Base-by-base conservation (phyloP, 345 rosid species). In the Murraya paniculata region DNA sequence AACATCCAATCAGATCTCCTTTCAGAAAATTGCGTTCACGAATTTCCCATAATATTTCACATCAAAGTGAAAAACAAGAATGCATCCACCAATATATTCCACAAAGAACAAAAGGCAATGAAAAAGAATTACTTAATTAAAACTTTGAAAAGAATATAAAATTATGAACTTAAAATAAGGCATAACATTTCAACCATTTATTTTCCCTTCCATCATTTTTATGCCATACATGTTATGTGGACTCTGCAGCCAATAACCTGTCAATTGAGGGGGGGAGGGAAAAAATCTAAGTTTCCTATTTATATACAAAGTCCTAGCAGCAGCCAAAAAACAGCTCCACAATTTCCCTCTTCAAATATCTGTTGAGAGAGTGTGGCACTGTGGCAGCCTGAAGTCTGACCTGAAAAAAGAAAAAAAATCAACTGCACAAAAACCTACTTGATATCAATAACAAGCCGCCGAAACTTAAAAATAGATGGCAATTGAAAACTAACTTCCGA, bases 241-340 rank as follows among this genome's bases (percentile, higher is more conserved):
- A 53, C 57, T 53, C 57, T 53, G 57, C 35, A 24, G 73, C 73
- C 74, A 78, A 69, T 66, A 79, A 77, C 74, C 64, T 53, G 68
- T 65, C 58, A 71, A 53, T 64, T 36, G 24, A 5, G 4, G 35
- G 4, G 35, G 4, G 35, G 35, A 33, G 69, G 65, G 22, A 55
- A 77, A 65, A 59, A 68, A 16, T 48, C 73, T 69, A 78, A 73
- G 74, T 58, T 73, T 79, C 76, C 89, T 87, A 87, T 79, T 73
- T 86, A 86, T 86, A 58, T 87, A 87, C 90, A 87, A 74, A 64
- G 64, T 60, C 59, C 77, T 75, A 72, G 85, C 85, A 72, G 85
- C 85, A 77, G 77, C 85, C 64, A 64, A 78, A 67, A 78, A 55
- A 30, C 10, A 38, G 39, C 74, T 74, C 77, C 71, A 50, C 77